Base-by-base conservation (phyloP, 495 filamentous ascomycete species). In the Daldinia loculata region DNA sequence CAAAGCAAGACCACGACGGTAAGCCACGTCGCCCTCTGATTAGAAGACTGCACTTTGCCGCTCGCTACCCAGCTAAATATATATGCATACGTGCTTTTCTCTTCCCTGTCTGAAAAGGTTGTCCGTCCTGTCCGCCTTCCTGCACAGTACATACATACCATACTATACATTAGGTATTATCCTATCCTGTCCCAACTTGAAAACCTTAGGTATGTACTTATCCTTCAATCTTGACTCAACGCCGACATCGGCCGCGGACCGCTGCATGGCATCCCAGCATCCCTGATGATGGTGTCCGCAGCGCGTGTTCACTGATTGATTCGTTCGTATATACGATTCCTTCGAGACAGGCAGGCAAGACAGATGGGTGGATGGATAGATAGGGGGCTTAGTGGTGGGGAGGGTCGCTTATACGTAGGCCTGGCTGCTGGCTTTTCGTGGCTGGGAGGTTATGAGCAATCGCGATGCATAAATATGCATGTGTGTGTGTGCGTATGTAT, bases 1-100 rank as follows among this genome's bases (percentile, higher is more conserved):
- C 41, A 43, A 59, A 58, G 39, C 6, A 60, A 50, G n/a, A 8
- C 32, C 56, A 67, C 48, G 36, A 56, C 65, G 65, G 57, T 38
- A 56, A 61, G 65, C 65, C 65, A 67, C 65, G 65, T 67, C 50
- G 65, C 38, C 24, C 30, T 32, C n/a, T 39, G 34, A 59, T 66
- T 66, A 36, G 32, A 58, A 66, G 50, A 30, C 55, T 66, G 55
- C 56, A 55, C 56, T 61, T 53, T 67, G 45, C 64, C 57, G 64
- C 43, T 26, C 19, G 64, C 19, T 58, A 30, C n/a, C 14, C 36
- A 34, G 36, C 50, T 27, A 56, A 6, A 27, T 64, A 60, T 19
- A 48, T 48, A 19, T 41, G 26, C 15, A 19, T 32, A 50, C 22
- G 6, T 51, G 17, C 17, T 56, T 34, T 34, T 9, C 8, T 29